Base-by-base conservation (phyloP, 345 rosid genomes). In the Conringia planisiliqua region DNA sequence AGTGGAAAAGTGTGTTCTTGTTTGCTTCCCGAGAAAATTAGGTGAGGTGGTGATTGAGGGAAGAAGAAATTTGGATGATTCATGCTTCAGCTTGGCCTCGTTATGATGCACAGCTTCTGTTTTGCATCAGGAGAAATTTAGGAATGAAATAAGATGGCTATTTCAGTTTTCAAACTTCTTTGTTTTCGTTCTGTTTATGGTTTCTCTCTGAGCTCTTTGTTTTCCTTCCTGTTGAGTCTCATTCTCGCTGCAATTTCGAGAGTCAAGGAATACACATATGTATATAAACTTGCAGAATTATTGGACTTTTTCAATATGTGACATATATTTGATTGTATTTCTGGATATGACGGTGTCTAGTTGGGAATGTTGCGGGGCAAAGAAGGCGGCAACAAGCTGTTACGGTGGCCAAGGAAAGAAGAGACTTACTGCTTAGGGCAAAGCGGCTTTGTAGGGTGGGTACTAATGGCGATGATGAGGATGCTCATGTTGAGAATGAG, bases 391-490 rank as follows among this genome's bases (percentile, higher is more conserved):
- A 86, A 72, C 88, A 86, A 78, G 98, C 99, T 6, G 88, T 85
- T 42, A 85, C 90, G 1, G 93, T 96, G 79, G 91, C 96, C 12
- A 92, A 90, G 78, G 99, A 96, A 78, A 84, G 93, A 76, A 86
- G 98, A 70, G 98, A 96, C 14, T 85, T 81, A 10, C 76, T 92
- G 82, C 90, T 96, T 55, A 87, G 95, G 7, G 96, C 97, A 0
- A 96, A 92, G 85, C 85, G 95, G 39, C 83, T 92, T 51, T 92
- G 97, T 75, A 83, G 94, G 83, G 89, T 78, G 17, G 95, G 97
- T 62, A 82, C 88, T 63, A 76, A 80, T 66, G 87, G 84, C 5
- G 86, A 79, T 11, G 70, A 20, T 3, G 70, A 38, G 16, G 92
- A 80, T 71, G 63, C 65, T 54, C 29, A 60, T 11, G 30, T 42